These are phyloP conservation scores for Schizophyllum amplum DNA, from an alignment of 1,284 basidiomycete genomes.

Conservation along the genomic window DNA sequence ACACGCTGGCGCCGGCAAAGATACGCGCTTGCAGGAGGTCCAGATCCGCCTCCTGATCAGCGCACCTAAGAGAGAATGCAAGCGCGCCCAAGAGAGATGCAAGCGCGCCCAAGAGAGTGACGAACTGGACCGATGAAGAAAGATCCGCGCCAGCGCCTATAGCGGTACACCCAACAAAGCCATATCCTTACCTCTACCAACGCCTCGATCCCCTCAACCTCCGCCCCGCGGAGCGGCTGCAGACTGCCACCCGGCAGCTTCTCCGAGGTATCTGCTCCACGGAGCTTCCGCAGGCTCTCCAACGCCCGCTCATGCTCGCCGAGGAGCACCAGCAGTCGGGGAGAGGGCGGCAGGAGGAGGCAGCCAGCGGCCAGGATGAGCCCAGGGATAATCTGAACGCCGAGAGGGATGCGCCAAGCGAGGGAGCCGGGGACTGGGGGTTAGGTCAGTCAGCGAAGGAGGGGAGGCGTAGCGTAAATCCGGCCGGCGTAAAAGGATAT, in stretches of 20 bases:
- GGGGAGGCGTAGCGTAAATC: background rate
- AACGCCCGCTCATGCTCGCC: conserved; percentile 49
- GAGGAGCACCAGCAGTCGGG: conserved; percentile 55
- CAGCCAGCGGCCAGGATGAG: conserved; percentile 55
- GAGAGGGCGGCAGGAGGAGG: conserved; percentile 64
- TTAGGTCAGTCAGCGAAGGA: background rate
- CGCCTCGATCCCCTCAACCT: conserved; percentile 21
- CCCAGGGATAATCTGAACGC: conserved; percentile 65
- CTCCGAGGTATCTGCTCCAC: too few species aligned
- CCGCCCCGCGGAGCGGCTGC: conserved; percentile 41
- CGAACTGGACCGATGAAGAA: too few species aligned
- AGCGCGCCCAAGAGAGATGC: too few species aligned
- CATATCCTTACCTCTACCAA: conserved; percentile 2
- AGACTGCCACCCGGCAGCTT: too few species aligned
- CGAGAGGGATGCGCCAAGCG: conserved; percentile 74
- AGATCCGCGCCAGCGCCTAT: too few species aligned
- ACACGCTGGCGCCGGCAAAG: too few species aligned
- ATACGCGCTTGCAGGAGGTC: too few species aligned
- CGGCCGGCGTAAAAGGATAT: background rate
- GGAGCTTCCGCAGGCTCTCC: conserved; percentile 42
- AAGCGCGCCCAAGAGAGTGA: too few species aligned
- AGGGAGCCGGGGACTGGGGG: conserved; percentile 42
- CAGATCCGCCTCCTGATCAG: too few species aligned
- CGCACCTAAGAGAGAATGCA: too few species aligned
- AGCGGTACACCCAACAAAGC: too few species aligned